Conservation (phyloP, 352 stramenopile species). For the Thalassiosira hispida region DNA sequence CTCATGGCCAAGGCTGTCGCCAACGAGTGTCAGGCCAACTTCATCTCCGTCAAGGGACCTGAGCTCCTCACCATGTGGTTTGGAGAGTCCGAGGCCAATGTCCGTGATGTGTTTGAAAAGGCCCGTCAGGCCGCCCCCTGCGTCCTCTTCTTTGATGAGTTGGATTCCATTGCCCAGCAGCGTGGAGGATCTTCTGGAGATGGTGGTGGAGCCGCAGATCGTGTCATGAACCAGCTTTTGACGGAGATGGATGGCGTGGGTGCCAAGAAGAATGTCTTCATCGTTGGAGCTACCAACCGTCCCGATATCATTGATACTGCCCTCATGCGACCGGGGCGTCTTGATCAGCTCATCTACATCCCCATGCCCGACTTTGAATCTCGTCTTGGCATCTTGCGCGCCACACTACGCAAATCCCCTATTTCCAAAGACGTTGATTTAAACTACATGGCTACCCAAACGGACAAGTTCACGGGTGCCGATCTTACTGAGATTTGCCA, state of each 20-base stretch:
- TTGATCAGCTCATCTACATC: constrained; percentile 95
- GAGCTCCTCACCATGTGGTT: constrained; percentile 99
- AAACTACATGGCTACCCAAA: constrained; percentile 94
- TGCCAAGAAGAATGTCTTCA: constrained; percentile 99
- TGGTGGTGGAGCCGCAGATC: constrained; percentile 95
- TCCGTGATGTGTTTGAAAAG: constrained; percentile 99
- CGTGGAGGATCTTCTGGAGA: constrained; percentile 94
- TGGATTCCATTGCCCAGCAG: constrained; percentile 98
- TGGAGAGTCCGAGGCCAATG: constrained; percentile 98
- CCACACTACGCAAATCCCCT: constrained; percentile 96
- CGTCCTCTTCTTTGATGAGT: constrained; percentile 99
- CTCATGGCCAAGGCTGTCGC: constrained; percentile 99
- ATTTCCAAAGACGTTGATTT: constrained; percentile 98
- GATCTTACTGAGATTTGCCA: constrained; percentile 99
- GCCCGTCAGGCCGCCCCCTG: constrained; percentile 95
- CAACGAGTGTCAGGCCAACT: constrained; percentile 99
- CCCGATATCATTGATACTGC: constrained; percentile 98
- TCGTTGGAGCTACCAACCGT: constrained; percentile 93
- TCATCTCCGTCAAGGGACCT: constrained; percentile 99
- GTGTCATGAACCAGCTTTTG: constrained; percentile 99
- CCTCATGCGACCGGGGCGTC: constrained; percentile 94
- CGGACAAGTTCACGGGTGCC: constrained; percentile 99
- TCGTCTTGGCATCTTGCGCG: constrained; percentile 94
- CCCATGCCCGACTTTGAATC: constrained; percentile 97
- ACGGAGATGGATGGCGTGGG: constrained; percentile 99